Percentiles rank a stretch among this genome's conserved stretches.
Conservation (phyloP, 495 filamentous ascomycete genomes). For the Amniculicola lignicola region DNA sequence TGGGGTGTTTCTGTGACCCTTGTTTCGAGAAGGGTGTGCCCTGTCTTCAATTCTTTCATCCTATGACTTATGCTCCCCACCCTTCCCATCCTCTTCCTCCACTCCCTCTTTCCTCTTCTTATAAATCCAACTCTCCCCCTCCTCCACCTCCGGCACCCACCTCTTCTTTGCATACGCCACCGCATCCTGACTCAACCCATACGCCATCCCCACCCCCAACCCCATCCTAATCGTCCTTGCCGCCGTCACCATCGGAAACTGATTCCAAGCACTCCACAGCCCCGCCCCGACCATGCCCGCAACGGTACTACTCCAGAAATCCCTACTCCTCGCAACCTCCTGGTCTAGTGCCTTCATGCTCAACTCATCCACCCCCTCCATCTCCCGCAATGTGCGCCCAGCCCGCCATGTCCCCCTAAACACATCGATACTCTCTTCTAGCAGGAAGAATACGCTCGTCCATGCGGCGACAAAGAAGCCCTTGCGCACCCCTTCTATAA, state of each 20-base stretch:
- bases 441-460: slow-evolving; percentile 64
- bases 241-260: slow-evolving; percentile 75
- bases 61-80: no score
- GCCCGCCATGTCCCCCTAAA: slow-evolving; percentile 37
- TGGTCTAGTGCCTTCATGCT: slow-evolving; percentile 20
- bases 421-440: slow-evolving; percentile 80
- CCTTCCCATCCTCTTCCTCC: not conserved
- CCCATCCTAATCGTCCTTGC: slow-evolving; percentile 81
- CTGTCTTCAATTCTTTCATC: no score
- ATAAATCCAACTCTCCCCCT: slow-evolving; percentile 19
- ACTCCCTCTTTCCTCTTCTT: not conserved
- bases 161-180: slow-evolving; percentile 51
- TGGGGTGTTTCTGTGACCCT: no score
- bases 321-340: slow-evolving; percentile 61
- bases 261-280: slow-evolving; percentile 80
- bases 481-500: slow-evolving; percentile 73
- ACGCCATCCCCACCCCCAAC: slow-evolving; percentile 70
- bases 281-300: slow-evolving; percentile 81
- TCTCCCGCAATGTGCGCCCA: slow-evolving; percentile 22
- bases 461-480: slow-evolving; percentile 65
- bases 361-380: slow-evolving; percentile 30
- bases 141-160: not conserved
- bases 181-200: slow-evolving; percentile 77
- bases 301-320: slow-evolving; percentile 71
- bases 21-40: no score